These are phyloP conservation scores for Alternaria alternata DNA, from an alignment of 2,329 filamentous ascomycete genomes.

Conservation along the genomic window DNA sequence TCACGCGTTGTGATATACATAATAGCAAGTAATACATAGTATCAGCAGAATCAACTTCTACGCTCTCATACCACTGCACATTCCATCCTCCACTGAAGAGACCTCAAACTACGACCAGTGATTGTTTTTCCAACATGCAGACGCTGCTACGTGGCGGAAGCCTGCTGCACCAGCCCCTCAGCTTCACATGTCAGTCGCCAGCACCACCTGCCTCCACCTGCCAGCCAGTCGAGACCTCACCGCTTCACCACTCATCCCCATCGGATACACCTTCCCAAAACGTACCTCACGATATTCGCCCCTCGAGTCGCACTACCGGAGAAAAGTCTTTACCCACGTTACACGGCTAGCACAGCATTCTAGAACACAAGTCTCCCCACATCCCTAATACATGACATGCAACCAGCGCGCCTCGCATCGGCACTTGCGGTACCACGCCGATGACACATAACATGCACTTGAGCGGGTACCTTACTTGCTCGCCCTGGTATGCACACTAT, in stretches of 20 bases:
- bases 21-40: slow-evolving; percentile 13
- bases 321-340: not conserved
- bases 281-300: slow-evolving; percentile 1
- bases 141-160: not conserved
- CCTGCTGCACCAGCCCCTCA: not conserved
- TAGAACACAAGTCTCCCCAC: slow-evolving; percentile 3
- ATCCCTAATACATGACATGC: not conserved
- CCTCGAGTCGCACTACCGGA: not conserved
- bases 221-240: not conserved
- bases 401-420: not conserved
- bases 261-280: not conserved
- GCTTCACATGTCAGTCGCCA: not conserved
- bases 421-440: not conserved
- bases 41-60: slow-evolving; percentile 11
- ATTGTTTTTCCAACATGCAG: not conserved
- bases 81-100: not conserved
- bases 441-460: slow-evolving; percentile 8
- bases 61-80: not conserved
- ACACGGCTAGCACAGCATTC: slow-evolving; percentile 2
- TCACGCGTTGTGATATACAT: not conserved
- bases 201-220: not conserved
- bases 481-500: not conserved
- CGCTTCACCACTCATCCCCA: not conserved
- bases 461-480: slow-evolving; percentile 5
- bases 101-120: not conserved